Conservation (phyloP, 2,329 filamentous ascomycete genomes). For the Alternaria panax region DNA sequence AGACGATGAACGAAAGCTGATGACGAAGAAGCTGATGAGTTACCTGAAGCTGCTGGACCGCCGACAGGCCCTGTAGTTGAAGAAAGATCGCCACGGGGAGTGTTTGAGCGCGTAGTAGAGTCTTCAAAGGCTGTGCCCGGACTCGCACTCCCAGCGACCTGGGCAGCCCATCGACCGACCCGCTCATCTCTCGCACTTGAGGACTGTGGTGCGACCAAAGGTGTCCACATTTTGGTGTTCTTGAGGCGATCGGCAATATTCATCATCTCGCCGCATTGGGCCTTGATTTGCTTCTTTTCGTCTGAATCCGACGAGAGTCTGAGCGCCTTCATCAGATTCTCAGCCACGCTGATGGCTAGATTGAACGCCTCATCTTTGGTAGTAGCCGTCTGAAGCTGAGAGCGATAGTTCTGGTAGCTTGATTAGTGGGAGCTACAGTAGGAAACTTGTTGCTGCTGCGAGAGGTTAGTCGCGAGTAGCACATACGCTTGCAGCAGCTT, state of each 20-base stretch:
- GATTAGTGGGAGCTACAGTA: slow-evolving; percentile 26
- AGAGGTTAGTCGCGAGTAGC: slow-evolving; percentile 25
- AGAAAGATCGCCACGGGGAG: slow-evolving; percentile 14
- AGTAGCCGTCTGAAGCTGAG: slow-evolving; percentile 57
- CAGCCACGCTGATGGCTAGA: slow-evolving; percentile 77
- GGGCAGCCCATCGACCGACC: slow-evolving; percentile 34
- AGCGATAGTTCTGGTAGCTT: slow-evolving; percentile 37
- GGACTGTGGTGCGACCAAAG: slow-evolving; percentile 14
- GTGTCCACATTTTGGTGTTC: slow-evolving; percentile 33
- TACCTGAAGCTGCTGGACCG: slow-evolving; percentile 24
- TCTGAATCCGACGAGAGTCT: slow-evolving; percentile 64
- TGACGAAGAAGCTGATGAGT: slow-evolving; percentile 18
- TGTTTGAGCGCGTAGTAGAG: slow-evolving; percentile 11
- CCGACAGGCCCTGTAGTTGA: slow-evolving; percentile 14
- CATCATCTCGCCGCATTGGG: slow-evolving; percentile 74
- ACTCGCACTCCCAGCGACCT: slow-evolving; percentile 23
- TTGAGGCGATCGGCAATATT: slow-evolving; percentile 80
- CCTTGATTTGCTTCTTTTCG: slow-evolving; percentile 72
- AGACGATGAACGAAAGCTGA: background rate
- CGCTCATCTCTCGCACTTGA: slow-evolving; percentile 18
- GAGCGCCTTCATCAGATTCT: slow-evolving; percentile 81
- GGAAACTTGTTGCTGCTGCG: background rate
- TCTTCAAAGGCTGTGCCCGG: slow-evolving; percentile 1
- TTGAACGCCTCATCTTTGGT: slow-evolving; percentile 72
- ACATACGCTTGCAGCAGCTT: slow-evolving; percentile 47